Evolutionary conservation across 345 rosid genomes (phyloP).

Genomic region (Lumnitzera racemosa): DNA sequence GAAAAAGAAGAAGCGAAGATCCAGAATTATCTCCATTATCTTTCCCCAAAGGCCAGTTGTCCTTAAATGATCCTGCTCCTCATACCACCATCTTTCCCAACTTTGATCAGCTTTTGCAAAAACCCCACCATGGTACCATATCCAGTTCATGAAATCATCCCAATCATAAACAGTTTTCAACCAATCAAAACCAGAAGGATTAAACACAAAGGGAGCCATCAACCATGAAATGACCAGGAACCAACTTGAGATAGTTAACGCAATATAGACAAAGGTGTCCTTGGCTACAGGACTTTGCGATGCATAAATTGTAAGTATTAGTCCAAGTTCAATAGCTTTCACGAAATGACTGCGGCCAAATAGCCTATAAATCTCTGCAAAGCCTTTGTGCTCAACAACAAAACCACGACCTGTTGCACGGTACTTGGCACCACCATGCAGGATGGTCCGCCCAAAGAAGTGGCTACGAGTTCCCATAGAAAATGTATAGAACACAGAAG

Average conservation of each 20-base stretch:
- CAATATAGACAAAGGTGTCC: slow-evolving; percentile 68
- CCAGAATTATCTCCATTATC: slow-evolving; percentile 61
- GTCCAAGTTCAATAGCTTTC: slow-evolving; percentile 82
- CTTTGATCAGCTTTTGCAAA: slow-evolving; percentile 86
- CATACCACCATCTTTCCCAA: slow-evolving; percentile 95
- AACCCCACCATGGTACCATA: slow-evolving; percentile 77
- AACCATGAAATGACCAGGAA: slow-evolving; percentile 77
- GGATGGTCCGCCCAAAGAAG: slow-evolving; percentile 90
- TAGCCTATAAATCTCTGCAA: slow-evolving; percentile 80
- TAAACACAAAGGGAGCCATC: slow-evolving; percentile 77
- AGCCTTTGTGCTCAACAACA: slow-evolving; percentile 92
- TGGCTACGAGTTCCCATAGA: slow-evolving; percentile 97
- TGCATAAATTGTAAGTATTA: slow-evolving; percentile 75
- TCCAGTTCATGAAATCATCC: slow-evolving; percentile 89
- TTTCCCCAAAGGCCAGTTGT: slow-evolving; percentile 84
- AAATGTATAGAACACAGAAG: slow-evolving; percentile 91
- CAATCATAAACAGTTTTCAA: slow-evolving; percentile 83
- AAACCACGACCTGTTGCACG: slow-evolving; percentile 98
- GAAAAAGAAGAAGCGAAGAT: slow-evolving; percentile 90
- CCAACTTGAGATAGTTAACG: slow-evolving; percentile 86
- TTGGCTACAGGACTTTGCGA: slow-evolving; percentile 68
- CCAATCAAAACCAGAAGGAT: slow-evolving; percentile 98
- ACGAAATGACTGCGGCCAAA: slow-evolving; percentile 84
- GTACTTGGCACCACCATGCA: slow-evolving; percentile 97
- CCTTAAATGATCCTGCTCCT: slow-evolving; percentile 86